Conservation (phyloP, 2,329 filamentous ascomycete species). For the Claviceps humidiphila region DNA sequence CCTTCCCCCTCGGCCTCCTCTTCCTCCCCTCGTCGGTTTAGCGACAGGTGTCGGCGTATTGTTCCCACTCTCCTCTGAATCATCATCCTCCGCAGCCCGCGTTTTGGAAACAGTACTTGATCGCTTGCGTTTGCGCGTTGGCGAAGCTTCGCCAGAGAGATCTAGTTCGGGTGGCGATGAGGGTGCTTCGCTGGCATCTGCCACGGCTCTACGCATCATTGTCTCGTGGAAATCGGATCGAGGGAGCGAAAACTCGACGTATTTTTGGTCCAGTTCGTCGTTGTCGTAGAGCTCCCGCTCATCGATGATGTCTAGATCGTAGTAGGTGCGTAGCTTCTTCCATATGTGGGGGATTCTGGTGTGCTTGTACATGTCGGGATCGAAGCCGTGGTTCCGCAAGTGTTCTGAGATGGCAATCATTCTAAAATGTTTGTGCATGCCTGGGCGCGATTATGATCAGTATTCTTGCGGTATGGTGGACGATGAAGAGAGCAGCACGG, state of each 20-base stretch:
- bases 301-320: slow-evolving; percentile 76
- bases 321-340: slow-evolving; percentile 71
- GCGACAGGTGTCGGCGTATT: slow-evolving; percentile 21
- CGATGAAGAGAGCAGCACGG: neutral
- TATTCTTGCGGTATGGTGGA: neutral
- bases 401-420: slow-evolving; percentile 78
- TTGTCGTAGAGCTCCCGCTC: slow-evolving; percentile 63
- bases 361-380: slow-evolving; percentile 57
- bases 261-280: slow-evolving; percentile 44
- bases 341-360: slow-evolving; percentile 86
- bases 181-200: slow-evolving; percentile 33
- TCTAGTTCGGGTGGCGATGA: slow-evolving; percentile 33
- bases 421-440: slow-evolving; percentile 88
- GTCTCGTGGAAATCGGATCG: slow-evolving; percentile 28
- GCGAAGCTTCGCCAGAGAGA: slow-evolving; percentile 20
- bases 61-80: slow-evolving; percentile 33
- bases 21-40: slow-evolving; percentile 26
- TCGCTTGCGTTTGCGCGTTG: slow-evolving; percentile 31
- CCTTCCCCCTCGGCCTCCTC: neutral
- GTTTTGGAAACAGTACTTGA: slow-evolving; percentile 24
- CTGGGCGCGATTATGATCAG: slow-evolving; percentile 24
- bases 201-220: slow-evolving; percentile 32
- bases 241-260: slow-evolving; percentile 54
- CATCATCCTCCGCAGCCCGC: slow-evolving; percentile 32
- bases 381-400: slow-evolving; percentile 66